Conservation (phyloP, 352 stramenopile species). For the Sclerospora graminicola region DNA sequence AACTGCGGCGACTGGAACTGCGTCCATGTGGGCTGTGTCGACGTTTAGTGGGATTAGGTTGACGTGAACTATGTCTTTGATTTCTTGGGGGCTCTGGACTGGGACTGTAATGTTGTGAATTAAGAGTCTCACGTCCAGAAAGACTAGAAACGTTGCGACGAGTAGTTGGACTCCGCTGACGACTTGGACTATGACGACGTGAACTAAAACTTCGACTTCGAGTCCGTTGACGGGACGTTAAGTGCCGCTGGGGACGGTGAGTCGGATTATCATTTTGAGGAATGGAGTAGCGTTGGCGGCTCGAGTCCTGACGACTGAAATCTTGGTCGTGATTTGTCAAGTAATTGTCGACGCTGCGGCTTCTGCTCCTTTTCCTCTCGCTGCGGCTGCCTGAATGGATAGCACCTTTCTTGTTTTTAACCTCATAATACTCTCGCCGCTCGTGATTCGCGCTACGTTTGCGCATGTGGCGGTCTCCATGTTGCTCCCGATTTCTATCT, state of each 20-base stretch:
- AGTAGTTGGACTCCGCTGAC: constrained; percentile 1
- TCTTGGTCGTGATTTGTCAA: constrained; percentile 2
- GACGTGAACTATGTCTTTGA: background rate
- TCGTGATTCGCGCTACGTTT: constrained; percentile 15
- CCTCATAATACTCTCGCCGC: background rate
- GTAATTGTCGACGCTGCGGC: constrained; percentile 7
- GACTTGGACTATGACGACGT: constrained; percentile 3
- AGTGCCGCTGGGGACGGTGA: background rate
- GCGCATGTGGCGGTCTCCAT: background rate
- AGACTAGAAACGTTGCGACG: background rate
- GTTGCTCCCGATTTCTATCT: background rate
- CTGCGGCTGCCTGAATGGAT: background rate
- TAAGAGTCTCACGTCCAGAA: constrained; percentile 3
- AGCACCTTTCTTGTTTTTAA: background rate
- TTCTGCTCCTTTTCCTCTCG: constrained; percentile 10
- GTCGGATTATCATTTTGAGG: constrained; percentile 3
- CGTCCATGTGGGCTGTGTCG: background rate
- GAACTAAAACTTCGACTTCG: constrained; percentile 2
- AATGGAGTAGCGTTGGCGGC: constrained; percentile 4
- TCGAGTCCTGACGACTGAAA: constrained; percentile 4
- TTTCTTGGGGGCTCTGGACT: constrained; percentile 1
- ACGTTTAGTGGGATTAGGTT: background rate
- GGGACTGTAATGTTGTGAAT: constrained; percentile 1
- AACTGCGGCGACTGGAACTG: background rate
- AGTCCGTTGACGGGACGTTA: background rate